Evolutionary conservation across 2,329 filamentous ascomycete genomes (phyloP), one percentile per base, ranked within the genome.

Genomic region (Allantophomopsis lycopodina): DNA sequence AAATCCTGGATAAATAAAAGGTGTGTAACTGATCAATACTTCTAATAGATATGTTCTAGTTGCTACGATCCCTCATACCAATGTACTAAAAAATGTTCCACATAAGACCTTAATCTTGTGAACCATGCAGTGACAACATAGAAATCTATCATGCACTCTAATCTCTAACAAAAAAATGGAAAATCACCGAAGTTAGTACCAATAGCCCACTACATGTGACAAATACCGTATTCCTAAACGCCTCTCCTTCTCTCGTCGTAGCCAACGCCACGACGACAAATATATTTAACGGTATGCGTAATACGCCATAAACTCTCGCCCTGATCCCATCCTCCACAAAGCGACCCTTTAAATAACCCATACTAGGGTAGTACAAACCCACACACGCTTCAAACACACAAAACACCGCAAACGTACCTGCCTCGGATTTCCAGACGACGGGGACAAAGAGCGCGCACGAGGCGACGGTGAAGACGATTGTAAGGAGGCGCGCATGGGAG

Each of bases 251-350:
- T 43, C 60, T 54, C 5, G 65, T 64, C 32, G 67, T 50, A 14
- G 59, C 56, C 37, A 74, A 50, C 11, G 68, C 64, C 5, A 64
- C 55, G 8, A 73, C 64, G 2, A 76, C 69, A 48, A 74, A 73
- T 13, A 69, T 44, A 49, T 77, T 78, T 44, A 79, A 55, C 10
- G 74, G 73, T 12, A 78, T 60, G 21, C 74, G 63, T 50, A 78
- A 57, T 39, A 74, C 57, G 13, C 68, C 68, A 50, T 78, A 78
- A 13, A 76, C 61, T 34, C 64, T 65, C 3, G 66, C 69, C 34
- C 73, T 60, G 17, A 64, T 59, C 2, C 62, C 62, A 49, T 78
- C 71, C 2, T 70, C 64, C n/a, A 76, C 62, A 5, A 73, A 54
- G 31, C 60, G 56, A 6, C 68, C 67, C 53, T 76, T 76, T 40